Conservation (phyloP, 331 rosid species). For the Saraca asoca region DNA sequence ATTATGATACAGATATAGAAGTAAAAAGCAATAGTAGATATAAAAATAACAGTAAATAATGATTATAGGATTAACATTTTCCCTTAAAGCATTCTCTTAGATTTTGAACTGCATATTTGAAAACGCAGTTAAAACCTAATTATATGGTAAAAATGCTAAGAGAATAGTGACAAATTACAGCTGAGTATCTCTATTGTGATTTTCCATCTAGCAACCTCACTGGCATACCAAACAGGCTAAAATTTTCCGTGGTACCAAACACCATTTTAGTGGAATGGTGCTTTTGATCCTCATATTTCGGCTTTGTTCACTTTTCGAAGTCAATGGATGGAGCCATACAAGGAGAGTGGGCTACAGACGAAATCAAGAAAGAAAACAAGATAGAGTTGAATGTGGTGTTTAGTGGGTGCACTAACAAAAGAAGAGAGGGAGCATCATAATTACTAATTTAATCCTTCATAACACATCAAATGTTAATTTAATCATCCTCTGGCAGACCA, state of each 20-base stretch:
- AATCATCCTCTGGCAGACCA: constrained; percentile 42
- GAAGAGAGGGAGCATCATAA: constrained; percentile 35
- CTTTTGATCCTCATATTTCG: constrained; percentile 52
- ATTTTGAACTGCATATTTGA: too few relatives aligned
- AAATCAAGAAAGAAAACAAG: constrained; percentile 36
- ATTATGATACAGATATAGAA: too few relatives aligned
- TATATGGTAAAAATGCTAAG: too few relatives aligned
- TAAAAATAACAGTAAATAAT: too few relatives aligned
- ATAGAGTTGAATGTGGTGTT: constrained; percentile 44
- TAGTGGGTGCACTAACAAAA: constrained; percentile 55
- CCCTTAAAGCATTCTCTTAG: too few relatives aligned
- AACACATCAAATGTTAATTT: neutral
- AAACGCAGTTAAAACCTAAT: too few relatives aligned
- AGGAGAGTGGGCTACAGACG: constrained; percentile 52
- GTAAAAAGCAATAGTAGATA: too few relatives aligned
- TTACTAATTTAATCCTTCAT: constrained; percentile 32
- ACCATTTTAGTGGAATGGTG: constrained; percentile 44
- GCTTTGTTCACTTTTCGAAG: constrained; percentile 53
- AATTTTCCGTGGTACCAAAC: constrained; percentile 67
- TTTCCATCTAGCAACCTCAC: neutral
- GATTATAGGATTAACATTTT: too few relatives aligned
- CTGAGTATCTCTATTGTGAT: too few relatives aligned
- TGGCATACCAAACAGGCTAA: too few relatives aligned
- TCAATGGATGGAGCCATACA: constrained; percentile 59
- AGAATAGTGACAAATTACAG: too few relatives aligned